Base-by-base conservation (phyloP, 768 basidiomycete species). In the Udeniomyces megalosporus region DNA sequence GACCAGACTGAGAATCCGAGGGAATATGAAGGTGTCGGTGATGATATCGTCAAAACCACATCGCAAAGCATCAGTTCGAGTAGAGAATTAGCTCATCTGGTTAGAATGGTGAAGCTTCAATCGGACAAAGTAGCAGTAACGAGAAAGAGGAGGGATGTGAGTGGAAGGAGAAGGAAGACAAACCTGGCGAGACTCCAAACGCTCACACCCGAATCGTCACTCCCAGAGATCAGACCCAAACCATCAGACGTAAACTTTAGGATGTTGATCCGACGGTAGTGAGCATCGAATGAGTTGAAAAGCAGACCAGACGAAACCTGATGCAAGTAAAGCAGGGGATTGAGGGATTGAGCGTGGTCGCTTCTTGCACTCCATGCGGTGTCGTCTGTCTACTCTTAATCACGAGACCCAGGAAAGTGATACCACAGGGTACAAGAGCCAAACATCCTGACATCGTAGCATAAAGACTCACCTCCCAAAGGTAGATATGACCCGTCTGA, bases 391-490 rank as follows among this genome's bases (percentile, higher is more conserved):
- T n/a, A n/a, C n/a, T n/a, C n/a, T n/a, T n/a, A n/a, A n/a, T n/a
- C n/a, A n/a, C n/a, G n/a, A n/a, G n/a, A n/a, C n/a, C n/a, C n/a
- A n/a, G n/a, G n/a, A n/a, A n/a, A n/a, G n/a, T n/a, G n/a, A n/a
- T n/a, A n/a, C n/a, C n/a, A n/a, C n/a, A n/a, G n/a, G n/a, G n/a
- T n/a, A n/a, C n/a, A n/a, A n/a, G n/a, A n/a, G n/a, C n/a, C n/a
- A n/a, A n/a, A n/a, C n/a, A n/a, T n/a, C n/a, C n/a, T n/a, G n/a
- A n/a, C n/a, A n/a, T n/a, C n/a, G n/a, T n/a, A n/a, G n/a, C n/a
- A n/a, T n/a, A n/a, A n/a, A n/a, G n/a, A n/a, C 83, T 69, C 67
- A 84, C 91, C 86, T 96, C 92, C 95, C 95, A 99, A 1, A 99
- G 75, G 70, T 92, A 92, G 68, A 97, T 80, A 57, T 91, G 82